A percentile compares a stretch with the other conserved stretches of the same genome.
Evolutionary conservation across 805 yeast species (phyloP).

Genomic region (Suhomyces canberraensis): DNA sequence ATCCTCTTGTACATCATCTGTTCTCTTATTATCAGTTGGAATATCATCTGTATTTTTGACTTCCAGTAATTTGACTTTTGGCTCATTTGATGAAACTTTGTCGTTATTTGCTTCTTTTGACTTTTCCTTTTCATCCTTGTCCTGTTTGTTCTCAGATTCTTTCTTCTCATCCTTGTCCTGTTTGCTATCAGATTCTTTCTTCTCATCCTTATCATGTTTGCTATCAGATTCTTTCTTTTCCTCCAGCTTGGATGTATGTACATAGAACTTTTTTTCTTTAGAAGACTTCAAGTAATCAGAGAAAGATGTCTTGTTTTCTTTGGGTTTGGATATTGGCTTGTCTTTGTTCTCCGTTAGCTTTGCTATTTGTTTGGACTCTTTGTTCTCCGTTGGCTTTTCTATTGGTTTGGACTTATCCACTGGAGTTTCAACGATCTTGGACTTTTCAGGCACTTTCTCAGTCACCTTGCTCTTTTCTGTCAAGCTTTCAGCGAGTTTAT

Average conservation of each 20-base stretch:
- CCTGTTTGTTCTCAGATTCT: not conserved
- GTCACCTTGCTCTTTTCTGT: no score
- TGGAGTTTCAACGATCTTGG: no score
- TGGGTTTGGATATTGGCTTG: not conserved
- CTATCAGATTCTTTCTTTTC: not conserved
- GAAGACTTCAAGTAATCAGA: constrained; percentile 7
- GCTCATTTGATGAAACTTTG: not conserved
- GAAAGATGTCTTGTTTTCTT: constrained; percentile 6
- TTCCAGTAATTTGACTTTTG: not conserved
- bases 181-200: constrained; percentile 1
- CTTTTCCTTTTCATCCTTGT: not conserved
- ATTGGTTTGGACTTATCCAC: not conserved
- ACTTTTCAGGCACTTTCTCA: not conserved
- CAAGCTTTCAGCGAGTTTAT: no score
- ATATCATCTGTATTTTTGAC: not conserved
- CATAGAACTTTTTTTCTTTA: constrained; percentile 3
- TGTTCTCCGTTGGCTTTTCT: not conserved
- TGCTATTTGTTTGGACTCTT: not conserved
- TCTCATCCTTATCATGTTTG: not conserved
- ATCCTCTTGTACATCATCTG: not conserved
- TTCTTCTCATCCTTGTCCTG: not conserved
- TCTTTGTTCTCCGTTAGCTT: not conserved
- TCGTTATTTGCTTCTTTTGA: not conserved
- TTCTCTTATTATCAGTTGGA: not conserved
- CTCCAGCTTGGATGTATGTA: not conserved